Evolutionary conservation across 805 yeast species (phyloP), one percentile per base, ranked within the genome.

Genomic region (Myxozyma lipomycoides): DNA sequence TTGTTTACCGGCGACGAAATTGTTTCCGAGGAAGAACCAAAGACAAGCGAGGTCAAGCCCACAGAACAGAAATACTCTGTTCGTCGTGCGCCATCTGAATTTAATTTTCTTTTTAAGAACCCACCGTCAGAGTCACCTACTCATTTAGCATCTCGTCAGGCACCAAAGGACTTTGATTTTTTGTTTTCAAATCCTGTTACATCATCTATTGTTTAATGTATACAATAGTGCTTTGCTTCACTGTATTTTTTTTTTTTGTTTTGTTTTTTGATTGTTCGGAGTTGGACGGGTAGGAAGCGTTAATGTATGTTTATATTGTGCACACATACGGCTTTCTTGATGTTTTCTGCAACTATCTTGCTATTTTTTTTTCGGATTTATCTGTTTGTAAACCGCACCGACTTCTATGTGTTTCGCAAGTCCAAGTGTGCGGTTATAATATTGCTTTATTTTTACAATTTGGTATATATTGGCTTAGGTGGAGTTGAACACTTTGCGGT

Each of bases 71-170:
- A 21, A 18, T 28, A 7, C 7, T 12, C 32, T 9, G 12, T 12
- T 28, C 55, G 50, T 25, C 47, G 50, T 2, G 50, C 54, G 17
- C 55, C 51, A 5, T 39, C 51, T 19, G 55, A 46, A 9, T 45
- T 46, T 32, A 47, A 49, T 40, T 49, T 49, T 26, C n/a, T 49
- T 28, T 45, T 49, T 17, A 30, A 48, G 36, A 40, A 39, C 40
- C 23, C 26, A 4, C 3, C 26, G n/a, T 3, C 43, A 32, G 19
- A 26, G 42, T 9, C 35, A 6, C 3, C n/a, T 26, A 9, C 26
- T 5, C 12, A 22, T n/a, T 15, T 48, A 2, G 17, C 25, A 1
- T 15, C 19, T n/a, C 49, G 43, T n/a, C 48, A 45, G 4, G 48
- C 52, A 22, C 49, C 52, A 4, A 25, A 28, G 23, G 52, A 49